These are phyloP conservation scores for Claviceps lovelessii DNA, from an alignment of 2,329 filamentous ascomycete genomes.

Conservation along the genomic window DNA sequence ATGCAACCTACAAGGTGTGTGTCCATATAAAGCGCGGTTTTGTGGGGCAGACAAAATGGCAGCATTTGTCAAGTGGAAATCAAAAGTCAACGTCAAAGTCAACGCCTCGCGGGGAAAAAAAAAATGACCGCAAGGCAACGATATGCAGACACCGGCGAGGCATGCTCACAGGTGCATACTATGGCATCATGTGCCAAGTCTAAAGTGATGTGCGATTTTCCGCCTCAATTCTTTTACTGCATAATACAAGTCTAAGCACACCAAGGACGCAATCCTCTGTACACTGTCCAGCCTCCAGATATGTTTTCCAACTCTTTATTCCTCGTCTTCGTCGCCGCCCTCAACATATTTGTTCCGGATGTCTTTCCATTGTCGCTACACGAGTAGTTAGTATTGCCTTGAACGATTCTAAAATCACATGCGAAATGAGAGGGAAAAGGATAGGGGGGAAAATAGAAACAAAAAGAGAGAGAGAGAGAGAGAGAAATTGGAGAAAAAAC, in stretches of 20 bases:
- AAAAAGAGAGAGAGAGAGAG: background rate
- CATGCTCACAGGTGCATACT: background rate
- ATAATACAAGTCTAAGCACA: constrained; percentile 20
- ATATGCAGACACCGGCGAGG: background rate
- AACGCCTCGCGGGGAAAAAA: background rate
- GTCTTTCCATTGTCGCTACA: constrained; percentile 97
- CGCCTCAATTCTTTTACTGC: constrained; percentile 16
- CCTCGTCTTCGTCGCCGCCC: constrained; percentile 52
- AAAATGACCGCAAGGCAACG: background rate
- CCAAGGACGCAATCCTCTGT: constrained; percentile 6
- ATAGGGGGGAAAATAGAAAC: background rate
- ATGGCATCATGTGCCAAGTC: background rate
- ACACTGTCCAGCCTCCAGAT: constrained; percentile 6
- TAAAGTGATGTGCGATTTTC: background rate
- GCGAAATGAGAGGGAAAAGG: background rate
- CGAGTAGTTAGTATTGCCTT: constrained; percentile 13
- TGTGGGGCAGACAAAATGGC: background rate
- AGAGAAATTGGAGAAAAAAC: constrained; percentile 21
- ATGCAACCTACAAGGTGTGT: too few species aligned
- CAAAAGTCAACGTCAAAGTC: too few species aligned
- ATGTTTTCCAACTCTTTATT: constrained; percentile 12
- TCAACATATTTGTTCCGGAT: constrained; percentile 82
- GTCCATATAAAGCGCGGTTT: background rate
- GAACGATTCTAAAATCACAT: background rate
- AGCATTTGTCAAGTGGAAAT: background rate